Conservation (phyloP, 805 yeast species). For the Tanozyma kutaoensis region DNA sequence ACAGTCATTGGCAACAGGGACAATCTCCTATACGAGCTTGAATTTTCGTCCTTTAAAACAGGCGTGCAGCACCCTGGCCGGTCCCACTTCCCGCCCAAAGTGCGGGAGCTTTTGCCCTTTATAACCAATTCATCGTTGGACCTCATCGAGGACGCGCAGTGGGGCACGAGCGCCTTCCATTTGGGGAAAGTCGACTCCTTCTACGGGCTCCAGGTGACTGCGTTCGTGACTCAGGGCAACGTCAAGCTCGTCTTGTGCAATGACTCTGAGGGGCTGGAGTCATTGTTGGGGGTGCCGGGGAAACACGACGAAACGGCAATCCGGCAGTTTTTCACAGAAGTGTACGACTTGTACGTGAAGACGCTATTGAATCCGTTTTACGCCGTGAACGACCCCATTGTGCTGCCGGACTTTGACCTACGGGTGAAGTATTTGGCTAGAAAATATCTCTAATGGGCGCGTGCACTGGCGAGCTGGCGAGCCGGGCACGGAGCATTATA, state of each 20-base stretch:
- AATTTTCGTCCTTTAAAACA: constrained; percentile 56
- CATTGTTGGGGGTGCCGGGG: constrained; percentile 2
- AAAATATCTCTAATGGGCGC: constrained; percentile 58
- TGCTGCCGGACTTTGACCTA: constrained; percentile 61
- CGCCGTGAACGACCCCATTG: constrained; percentile 58
- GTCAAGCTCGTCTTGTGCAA: constrained; percentile 57
- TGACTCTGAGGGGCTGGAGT: constrained; percentile 15
- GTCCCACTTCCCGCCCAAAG: constrained; percentile 50
- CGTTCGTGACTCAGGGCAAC: constrained; percentile 80
- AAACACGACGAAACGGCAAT: constrained; percentile 54
- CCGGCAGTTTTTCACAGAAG: constrained; percentile 71
- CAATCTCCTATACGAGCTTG: constrained; percentile 77
- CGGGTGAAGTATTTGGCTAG: constrained; percentile 60
- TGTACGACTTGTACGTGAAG: constrained; percentile 81
- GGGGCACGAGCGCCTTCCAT: constrained; percentile 55
- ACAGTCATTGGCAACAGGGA: constrained; percentile 82
- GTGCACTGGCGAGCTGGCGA: too few species aligned
- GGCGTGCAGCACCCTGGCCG: constrained; percentile 28
- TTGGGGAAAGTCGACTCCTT: constrained; percentile 75
- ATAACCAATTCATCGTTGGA: constrained; percentile 83
- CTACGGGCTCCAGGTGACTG: constrained; percentile 72
- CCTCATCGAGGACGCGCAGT: constrained; percentile 81
- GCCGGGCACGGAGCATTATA: too few species aligned
- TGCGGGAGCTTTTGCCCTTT: constrained; percentile 76
- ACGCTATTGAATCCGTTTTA: constrained; percentile 81